phyloP scores from a whole-genome alignment of 225 moss, liverwort and hornwort genomes.

The Thuidium tamariscinum region DNA sequence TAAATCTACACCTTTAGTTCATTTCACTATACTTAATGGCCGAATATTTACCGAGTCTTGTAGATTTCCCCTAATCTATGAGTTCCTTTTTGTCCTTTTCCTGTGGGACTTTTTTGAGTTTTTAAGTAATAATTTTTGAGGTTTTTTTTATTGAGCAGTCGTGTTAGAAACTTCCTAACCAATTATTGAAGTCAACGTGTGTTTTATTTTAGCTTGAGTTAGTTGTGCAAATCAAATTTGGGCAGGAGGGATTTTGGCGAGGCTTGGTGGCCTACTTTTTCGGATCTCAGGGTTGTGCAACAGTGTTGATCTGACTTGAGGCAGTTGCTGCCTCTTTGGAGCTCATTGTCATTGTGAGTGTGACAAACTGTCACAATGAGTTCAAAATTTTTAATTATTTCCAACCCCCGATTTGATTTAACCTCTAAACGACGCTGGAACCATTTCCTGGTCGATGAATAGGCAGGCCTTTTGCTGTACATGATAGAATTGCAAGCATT shows the following conservation, averaged over 20 bases:
- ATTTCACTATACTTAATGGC: background rate
- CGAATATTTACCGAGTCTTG: rapidly evolving
- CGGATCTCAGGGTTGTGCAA: background rate
- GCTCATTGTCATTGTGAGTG: too few relatives aligned
- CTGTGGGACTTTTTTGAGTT: background rate
- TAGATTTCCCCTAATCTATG: background rate
- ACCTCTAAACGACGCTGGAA: too few relatives aligned
- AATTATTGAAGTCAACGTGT: background rate
- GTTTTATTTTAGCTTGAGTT: background rate
- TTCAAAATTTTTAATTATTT: too few relatives aligned
- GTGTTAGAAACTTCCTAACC: background rate
- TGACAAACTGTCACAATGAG: too few relatives aligned
- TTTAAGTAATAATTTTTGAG: background rate
- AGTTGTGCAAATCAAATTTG: background rate
- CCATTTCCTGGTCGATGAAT: too few relatives aligned
- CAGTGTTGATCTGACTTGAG: too few relatives aligned
- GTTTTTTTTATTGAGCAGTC: background rate
- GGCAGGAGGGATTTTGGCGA: background rate
- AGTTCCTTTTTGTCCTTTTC: background rate
- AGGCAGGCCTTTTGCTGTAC: too few relatives aligned
- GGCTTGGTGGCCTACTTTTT: background rate
- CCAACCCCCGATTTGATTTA: too few relatives aligned
- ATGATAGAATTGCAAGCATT: too few relatives aligned
- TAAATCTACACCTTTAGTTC: rapidly evolving
- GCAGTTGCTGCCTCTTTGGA: too few relatives aligned